Percentiles rank a stretch among this genome's conserved stretches.
phyloP scores from a whole-genome alignment of 164 flowering plant genomes.

The Kingdonia uniflora region DNA sequence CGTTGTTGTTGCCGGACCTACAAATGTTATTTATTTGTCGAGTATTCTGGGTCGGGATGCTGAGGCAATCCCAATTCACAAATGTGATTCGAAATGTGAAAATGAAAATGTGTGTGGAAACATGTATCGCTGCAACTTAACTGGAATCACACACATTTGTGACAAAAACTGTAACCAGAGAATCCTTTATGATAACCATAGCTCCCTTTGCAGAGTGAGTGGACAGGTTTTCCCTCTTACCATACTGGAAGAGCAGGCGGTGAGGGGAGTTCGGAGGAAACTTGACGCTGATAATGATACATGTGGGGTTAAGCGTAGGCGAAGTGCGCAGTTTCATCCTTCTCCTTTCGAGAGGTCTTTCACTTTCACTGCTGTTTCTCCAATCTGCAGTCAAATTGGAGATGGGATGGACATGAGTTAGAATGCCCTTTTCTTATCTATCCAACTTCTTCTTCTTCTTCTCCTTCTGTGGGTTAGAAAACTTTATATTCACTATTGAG shows the following conservation, averaged over 20 bases:
- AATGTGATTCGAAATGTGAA: constrained; percentile 86
- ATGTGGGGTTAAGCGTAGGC: constrained; percentile 82
- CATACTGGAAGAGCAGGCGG: constrained; percentile 71
- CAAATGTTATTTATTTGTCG: constrained; percentile 84
- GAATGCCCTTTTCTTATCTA: constrained; percentile 8
- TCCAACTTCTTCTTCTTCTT: constrained; percentile 7
- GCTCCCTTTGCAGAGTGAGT: constrained; percentile 91
- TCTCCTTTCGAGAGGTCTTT: constrained; percentile 95
- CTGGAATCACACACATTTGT: constrained; percentile 92
- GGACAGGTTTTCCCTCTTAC: constrained; percentile 78
- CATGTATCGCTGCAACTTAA: constrained; percentile 88
- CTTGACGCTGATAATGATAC: constrained; percentile 56
- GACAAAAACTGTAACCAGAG: constrained; percentile 99
- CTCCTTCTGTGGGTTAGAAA: constrained; percentile 12
- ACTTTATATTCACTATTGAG: constrained; percentile 15
- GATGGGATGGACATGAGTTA: constrained; percentile 95
- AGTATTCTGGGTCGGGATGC: constrained; percentile 78
- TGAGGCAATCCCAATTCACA: constrained; percentile 60
- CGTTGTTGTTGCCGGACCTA: constrained; percentile 45
- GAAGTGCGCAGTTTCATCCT: constrained; percentile 65
- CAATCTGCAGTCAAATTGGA: constrained; percentile 90
- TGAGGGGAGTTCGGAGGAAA: constrained; percentile 90
- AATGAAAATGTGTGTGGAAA: constrained; percentile 90
- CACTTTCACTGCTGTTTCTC: constrained; percentile 51
- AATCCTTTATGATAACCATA: constrained; percentile 85